Evolutionary conservation across 306 rosid species (phyloP).

Genomic region (Vigna nakashimae): DNA sequence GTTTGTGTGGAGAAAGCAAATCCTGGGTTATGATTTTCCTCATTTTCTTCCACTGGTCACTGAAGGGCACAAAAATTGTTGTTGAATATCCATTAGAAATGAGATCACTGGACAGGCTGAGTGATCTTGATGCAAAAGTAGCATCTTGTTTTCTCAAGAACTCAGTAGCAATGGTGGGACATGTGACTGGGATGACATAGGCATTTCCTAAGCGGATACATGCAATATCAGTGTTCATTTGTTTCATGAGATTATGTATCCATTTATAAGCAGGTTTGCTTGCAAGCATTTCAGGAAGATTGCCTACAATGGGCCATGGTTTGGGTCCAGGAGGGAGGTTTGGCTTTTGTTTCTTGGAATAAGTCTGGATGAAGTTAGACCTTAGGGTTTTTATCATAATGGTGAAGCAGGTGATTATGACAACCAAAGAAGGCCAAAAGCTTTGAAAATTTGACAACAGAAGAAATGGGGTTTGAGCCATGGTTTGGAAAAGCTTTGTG

Average conservation of each 20-base stretch:
- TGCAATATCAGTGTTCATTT: slow-evolving; percentile 51
- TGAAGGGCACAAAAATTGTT: no score
- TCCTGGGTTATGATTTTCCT: no score
- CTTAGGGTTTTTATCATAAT: slow-evolving; percentile 2
- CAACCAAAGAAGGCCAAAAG: neutral
- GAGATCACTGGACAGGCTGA: no score
- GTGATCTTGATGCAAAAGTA: slow-evolving; percentile 9
- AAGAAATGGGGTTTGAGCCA: neutral
- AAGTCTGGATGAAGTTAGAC: neutral
- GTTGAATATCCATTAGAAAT: no score
- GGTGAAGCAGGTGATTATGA: neutral
- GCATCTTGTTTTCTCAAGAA: slow-evolving; percentile 53
- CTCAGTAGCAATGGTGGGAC: slow-evolving; percentile 41
- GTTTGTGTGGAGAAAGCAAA: slow-evolving; percentile 14
- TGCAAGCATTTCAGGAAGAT: neutral
- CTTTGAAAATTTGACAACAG: neutral
- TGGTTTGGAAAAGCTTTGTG: neutral
- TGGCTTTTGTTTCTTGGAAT: neutral
- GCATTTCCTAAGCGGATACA: slow-evolving; percentile 54
- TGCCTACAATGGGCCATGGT: no score
- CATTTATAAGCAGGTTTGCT: slow-evolving; percentile 40
- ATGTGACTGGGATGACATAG: slow-evolving; percentile 48
- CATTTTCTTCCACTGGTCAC: no score
- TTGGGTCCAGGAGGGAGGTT: no score
- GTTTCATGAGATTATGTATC: slow-evolving; percentile 51